Percentiles rank a stretch among this genome's conserved stretches.
These are phyloP conservation scores for Colletotrichum sp. DNA, from an alignment of 2,329 filamentous ascomycete genomes.

Conservation along the genomic window DNA sequence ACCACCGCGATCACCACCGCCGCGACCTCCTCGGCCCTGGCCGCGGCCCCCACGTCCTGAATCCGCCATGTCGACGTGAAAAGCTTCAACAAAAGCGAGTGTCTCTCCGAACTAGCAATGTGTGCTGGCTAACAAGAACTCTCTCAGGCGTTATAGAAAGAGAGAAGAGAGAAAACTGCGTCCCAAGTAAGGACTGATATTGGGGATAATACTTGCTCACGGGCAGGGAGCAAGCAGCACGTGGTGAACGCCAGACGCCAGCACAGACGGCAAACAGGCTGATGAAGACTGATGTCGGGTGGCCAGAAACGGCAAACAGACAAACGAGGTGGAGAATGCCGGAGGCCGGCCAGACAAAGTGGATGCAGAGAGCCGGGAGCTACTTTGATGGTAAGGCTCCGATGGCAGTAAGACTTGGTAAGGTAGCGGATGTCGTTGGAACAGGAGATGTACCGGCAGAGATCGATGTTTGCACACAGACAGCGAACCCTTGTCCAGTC, in stretches of 20 bases:
- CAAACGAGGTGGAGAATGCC: background rate
- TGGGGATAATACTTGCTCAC: background rate
- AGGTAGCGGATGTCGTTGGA: background rate
- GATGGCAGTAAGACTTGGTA: background rate
- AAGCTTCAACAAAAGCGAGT: background rate
- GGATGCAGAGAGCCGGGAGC: background rate
- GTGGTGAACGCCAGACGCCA: background rate
- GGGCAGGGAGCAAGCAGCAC: background rate
- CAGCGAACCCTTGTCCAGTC: background rate
- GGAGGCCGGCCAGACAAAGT: conserved; percentile 4
- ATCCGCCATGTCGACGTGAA: conserved; percentile 1
- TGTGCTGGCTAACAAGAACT: background rate
- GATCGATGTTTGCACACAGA: background rate
- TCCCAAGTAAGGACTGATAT: background rate
- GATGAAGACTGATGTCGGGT: background rate
- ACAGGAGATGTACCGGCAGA: background rate
- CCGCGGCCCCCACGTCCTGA: background rate
- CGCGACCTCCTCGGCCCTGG: background rate
- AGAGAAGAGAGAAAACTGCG: background rate
- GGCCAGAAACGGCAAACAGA: background rate
- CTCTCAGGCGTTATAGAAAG: background rate
- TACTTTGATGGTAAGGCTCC: background rate
- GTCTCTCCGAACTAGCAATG: background rate
- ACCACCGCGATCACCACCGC: background rate
- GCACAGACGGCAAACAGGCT: background rate